Evolutionary conservation across 2,329 filamentous ascomycete genomes (phyloP), one percentile per base, ranked within the genome.

Genomic region (Aspergillus novofumigatus): DNA sequence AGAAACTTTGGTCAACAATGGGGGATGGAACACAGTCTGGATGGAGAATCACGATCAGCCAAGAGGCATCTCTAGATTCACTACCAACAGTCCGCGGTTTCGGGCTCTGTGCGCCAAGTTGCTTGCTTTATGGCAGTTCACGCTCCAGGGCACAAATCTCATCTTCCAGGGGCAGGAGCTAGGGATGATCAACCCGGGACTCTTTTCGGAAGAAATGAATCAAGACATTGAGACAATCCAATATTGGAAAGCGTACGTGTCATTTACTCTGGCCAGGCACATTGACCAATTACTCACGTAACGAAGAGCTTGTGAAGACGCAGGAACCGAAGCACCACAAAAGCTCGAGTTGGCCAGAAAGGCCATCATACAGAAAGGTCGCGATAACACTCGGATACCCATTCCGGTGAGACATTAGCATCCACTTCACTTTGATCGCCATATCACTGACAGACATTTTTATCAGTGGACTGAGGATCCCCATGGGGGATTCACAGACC

Each of bases 1-100:
- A 64, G 69, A 67, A 0, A 72, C 78, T 14, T 80, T 83, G 74
- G 55, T 84, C 73, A 76, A 78, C 52, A 75, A 78, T 29, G 73
- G 80, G 51, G 83, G 81, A 20, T 86, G 84, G 84, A 85, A 83
- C 61, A 81, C 83, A 0, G 69, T 84, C 20, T 86, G 83, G 65
- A 75, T 84, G 21, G 84, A 86, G 67, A 86, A 85, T 67, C 84
- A 87, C 69, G 84, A 86, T 65, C 81, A 85, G 62, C 77, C 80
- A 3, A 80, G 62, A 20, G 55, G 53, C 1, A 59, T 65, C 14
- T 60, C 57, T 3, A 55, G 62, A 9, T 62, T 61, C 28, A 75
- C 74, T 10, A 72, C 75, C 45, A 78, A 81, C 55, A 70, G 70
- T 20, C 77, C 77, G 6, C 49, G 57, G 29, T 59, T 59, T 42